Base-by-base conservation (phyloP, 192 early-diverging fungal genomes). In the Coemansia umbellata region DNA sequence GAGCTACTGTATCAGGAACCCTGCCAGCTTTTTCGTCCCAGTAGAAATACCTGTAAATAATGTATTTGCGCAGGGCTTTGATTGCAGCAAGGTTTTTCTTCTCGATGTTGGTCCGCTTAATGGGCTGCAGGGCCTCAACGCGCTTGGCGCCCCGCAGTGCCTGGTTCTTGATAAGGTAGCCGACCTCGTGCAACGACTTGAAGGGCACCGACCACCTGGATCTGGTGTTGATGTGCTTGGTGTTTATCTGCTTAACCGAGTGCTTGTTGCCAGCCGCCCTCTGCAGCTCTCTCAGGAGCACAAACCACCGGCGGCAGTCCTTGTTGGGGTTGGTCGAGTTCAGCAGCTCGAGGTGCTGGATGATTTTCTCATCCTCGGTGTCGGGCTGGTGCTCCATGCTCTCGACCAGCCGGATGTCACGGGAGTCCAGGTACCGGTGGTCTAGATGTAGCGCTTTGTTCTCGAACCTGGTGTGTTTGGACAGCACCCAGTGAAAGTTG, bases 121-220 rank as follows among this genome's bases (percentile, higher is more conserved):
- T 19, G 14, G 43, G 43, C 43, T 45, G 23, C 24, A 27, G 24
- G 10, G 43, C 28, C 18, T 27, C 41, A 8, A 58, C 49, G 9
- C 50, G 33, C 48, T 65, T 73, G 14, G 42, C 10, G 3, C 63
- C 44, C 10, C 63, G 48, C 5, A 44, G 22, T 10, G 47, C 15
- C 31, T 74, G 63, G 51, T 66, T 74, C 49, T 74, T 74, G 35
- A 74, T 67, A 23, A 74, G 31, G 40, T 59, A 74, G 22, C 70
- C 70, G 8, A 66, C 63, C 31, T 74, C 64, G 24, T 74, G 37
- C 23, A 74, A 59, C 19, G 70, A 74, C 42, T 67, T 66, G 51
- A 74, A 74, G 5, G 70, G 70, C 2, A 74, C 64, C 13, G 70
- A 74, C 70, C 70, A 74, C 22, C 70, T 41, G 2, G 70, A 74